Base-by-base conservation (phyloP, 1,284 basidiomycete genomes). In the Phaffia rhodozyma region DNA sequence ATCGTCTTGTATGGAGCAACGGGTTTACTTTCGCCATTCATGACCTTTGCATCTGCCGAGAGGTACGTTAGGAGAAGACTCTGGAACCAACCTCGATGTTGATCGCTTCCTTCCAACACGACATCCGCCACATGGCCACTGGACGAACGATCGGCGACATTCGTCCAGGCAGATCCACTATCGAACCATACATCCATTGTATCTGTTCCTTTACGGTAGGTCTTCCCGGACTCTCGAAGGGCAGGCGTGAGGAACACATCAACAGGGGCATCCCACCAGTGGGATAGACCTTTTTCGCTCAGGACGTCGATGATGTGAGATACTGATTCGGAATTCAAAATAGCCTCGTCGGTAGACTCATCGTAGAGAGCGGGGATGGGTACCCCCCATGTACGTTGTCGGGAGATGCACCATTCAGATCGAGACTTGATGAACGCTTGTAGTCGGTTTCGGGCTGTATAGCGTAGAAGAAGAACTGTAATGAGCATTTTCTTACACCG, bases 161-260 rank as follows among this genome's bases (percentile, higher is more conserved):
- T 82, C 1, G 89, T 85, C 96, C 96, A 99, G 1, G 92, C 91
- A 0, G 88, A 86, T 1, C 96, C 96, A 70, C 90, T 94, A 77
- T 99, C 96, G 70, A 98, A 98, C 96, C 96, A 99, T 3, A 99
- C 96, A 73, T 99, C 96, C 82, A 98, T 89, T 0, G 94, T 98
- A 73, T 99, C 96, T 1, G 82, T 84, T 9, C 92, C 87, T 73
- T 90, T 91, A 55, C 77, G 74, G 81, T 86, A 89, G 4, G 56
- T 78, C 76, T 51, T 72, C 29, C 58, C 75, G 18, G 77, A 72
- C 38, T 79, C 69, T 47, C 77, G 72, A 21, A 80, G 79, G 23
- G 78, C 76, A 0, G 83, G 82, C 13, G 86, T 83, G 7, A 93
- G 75, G 72, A 99, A 97, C 34, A 91, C 89, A 49, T 84, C 83